Evolutionary conservation across 192 early-diverging fungal species (phyloP), one percentile per base, ranked within the genome.

Genomic region (Backusella mclennaniae): DNA sequence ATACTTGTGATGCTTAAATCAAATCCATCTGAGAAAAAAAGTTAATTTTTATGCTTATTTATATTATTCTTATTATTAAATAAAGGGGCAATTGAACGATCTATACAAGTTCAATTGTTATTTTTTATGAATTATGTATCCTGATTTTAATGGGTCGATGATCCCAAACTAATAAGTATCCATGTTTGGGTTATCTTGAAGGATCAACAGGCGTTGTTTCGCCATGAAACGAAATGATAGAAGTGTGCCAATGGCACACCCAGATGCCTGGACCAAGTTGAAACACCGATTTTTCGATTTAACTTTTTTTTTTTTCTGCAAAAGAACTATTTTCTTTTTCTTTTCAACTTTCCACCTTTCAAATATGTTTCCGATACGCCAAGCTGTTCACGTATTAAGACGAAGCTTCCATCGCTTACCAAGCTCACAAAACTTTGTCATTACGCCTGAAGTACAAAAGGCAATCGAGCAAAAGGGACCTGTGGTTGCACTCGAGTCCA

Each of bases 401-500:
- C 59, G 77, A 14, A 72, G 19, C 12, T 78, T 78, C 31, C 72
- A 73, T 31, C 39, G 63, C 8, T 73, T 78, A 46, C 26, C 71
- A 23, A 78, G 35, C 36, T 33, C 66, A 14, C 52, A 39, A 3
- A 14, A 69, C 1, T 78, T 78, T 69, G 26, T 73, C 6, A 56
- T 75, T 14, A 46, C 78, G 21, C 73, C 72, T 15, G 49, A 79
- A 63, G 90, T 95, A 9, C 42, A 69, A 19, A 68, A 69, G 7
- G 95, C 96, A 0, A 82, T 98, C n/a, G 68, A 69, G 11, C 71
- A 82, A 19, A 82, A 86, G 31, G 82, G 80, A 66, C 95, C 95
- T 2, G 88, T 98, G 3, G 96, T 98, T 33, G 96, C 96, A 0
- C 84, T 98, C 8, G 96, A 99, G 81, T 95, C 94, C 0, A 98